Evolutionary conservation across 148 eudicot genomes (phyloP), one percentile per base, ranked within the genome.

Genomic region (Suaeda aralocaspica): DNA sequence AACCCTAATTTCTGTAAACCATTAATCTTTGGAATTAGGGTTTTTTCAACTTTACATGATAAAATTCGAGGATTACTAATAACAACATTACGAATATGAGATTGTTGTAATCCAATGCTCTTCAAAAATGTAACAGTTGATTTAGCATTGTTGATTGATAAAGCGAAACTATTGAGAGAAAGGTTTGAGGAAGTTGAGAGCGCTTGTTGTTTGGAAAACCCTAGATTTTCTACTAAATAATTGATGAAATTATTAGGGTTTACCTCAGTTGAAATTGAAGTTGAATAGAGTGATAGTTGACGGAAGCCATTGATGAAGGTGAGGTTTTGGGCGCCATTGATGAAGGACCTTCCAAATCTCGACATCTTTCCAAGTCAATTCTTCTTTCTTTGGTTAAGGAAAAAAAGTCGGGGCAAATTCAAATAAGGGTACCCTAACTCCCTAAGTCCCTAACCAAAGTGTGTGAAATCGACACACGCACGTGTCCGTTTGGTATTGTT

Each of bases 151-250:
- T 6, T 12, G 84, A 69, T 45, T 69, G 81, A 63, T 50, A 19
- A 26, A 36, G 12, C 45, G 76, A 69, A 22, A 72, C 68, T 5
- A 7, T 53, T 3, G 21, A 2, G 21, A 18, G 11, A 21, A 29
- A 65, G 41, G 5, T 36, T 83, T 6, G 68, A 18, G 2, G 79
- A 67, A 36, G 69, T 16, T 13, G 77, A 56, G 45, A 71, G 49
- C 8, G 86, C 86, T 64, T 74, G 72, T 42, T 79, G 78, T 36
- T 24, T 46, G 4, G 86, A 41, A 21, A 83, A 79, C 12, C 81
- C 83, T 19, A 83, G 68, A 14, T 30, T 33, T 6, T 64, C 66
- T 0, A 77, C 74, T 31, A 83, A 76, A 68, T 73, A 76, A 61
- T 64, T 66, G 12, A 30, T 25, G n/a, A 56, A 69, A n/a, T 39